Evolutionary conservation across 2,329 filamentous ascomycete species (phyloP).

Genomic region (Ophiostoma piceae): DNA sequence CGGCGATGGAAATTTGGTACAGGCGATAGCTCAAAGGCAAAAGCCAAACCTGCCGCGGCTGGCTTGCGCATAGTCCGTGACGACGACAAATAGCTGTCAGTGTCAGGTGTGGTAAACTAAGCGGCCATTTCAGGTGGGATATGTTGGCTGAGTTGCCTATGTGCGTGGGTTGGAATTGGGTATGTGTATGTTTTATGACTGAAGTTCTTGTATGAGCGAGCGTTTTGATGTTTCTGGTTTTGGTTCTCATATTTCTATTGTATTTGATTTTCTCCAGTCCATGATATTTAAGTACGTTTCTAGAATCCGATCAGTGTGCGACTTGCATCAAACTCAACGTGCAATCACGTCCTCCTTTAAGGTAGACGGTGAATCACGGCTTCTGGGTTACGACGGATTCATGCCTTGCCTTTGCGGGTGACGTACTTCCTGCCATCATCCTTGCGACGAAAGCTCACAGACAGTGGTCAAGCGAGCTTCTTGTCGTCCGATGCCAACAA

Average conservation of each 20-base stretch:
- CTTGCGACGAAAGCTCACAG: neutral
- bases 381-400: neutral
- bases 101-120: neutral
- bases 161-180: neutral
- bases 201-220: neutral
- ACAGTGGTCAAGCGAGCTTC: neutral
- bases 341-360: neutral
- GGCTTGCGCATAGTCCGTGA: slow-evolving; percentile 27
- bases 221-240: neutral
- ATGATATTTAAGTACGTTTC: neutral
- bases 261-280: neutral
- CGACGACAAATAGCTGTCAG: slow-evolving; percentile 23
- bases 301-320: neutral
- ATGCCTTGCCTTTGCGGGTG: neutral
- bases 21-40: neutral
- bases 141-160: neutral
- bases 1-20: slow-evolving; percentile 30
- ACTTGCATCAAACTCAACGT: neutral
- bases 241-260: neutral
- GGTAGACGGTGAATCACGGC: neutral
- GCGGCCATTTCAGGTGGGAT: neutral
- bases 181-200: neutral
- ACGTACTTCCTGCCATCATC: neutral
- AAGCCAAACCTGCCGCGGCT: neutral
- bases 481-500: neutral